A percentile compares a stretch with the other conserved stretches of the same genome.
phyloP scores from a whole-genome alignment of 139 green algal species.

The Dunaliella primolecta region DNA sequence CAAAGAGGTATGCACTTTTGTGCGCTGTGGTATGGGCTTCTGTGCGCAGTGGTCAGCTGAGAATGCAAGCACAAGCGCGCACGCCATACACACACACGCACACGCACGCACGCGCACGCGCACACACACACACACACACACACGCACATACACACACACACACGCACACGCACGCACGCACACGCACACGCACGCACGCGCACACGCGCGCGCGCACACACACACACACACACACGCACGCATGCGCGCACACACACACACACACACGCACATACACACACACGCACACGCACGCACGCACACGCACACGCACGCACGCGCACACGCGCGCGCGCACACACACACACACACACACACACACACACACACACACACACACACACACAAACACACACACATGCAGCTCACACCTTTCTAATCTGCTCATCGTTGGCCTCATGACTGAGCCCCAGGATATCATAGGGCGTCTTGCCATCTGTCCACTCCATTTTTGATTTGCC shows the following conservation, averaged over 20 bases:
- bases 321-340: no score
- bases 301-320: background rate
- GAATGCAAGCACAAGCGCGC: background rate
- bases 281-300: background rate
- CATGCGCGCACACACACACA: no score
- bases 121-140: no score
- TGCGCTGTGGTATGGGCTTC: no score
- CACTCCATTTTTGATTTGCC: constrained; percentile 16
- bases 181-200: background rate
- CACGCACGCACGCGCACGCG: no score
- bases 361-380: background rate
- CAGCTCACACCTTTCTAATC: constrained; percentile 56
- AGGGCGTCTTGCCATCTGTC: constrained; percentile 49
- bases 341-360: background rate
- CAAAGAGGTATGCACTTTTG: no score
- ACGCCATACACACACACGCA: no score
- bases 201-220: background rate
- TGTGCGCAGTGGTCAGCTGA: background rate
- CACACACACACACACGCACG: no score
- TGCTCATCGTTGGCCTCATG: constrained; percentile 49
- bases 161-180: background rate
- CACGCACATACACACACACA: background rate
- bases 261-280: background rate
- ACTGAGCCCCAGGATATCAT: constrained; percentile 57
- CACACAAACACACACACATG: background rate